Base-by-base conservation (phyloP, 495 filamentous ascomycete species). In the Talaromyces liani region DNA sequence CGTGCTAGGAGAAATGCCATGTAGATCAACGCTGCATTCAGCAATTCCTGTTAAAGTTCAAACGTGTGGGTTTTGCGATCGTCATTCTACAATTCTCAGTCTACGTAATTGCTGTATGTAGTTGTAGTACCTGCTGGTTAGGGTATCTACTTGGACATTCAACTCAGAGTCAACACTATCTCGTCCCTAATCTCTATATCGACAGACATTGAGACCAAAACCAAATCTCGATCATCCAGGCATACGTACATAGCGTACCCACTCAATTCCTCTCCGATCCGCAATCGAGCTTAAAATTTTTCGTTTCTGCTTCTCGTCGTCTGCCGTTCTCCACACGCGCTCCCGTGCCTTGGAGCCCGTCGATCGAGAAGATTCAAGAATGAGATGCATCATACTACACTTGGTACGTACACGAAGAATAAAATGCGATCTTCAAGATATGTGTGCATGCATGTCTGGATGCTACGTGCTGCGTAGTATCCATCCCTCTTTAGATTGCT, bases 31-130 rank as follows among this genome's bases (percentile, higher is more conserved):
- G 45, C 18, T 49, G 45, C n/a, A 49, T 49, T 49, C 45, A 49
- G 45, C n/a, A 49, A 49, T 45, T 45, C 14, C 51, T 54, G 10
- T 54, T 54, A 54, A 12, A 56, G 53, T 56, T 56, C 53, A 56
- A 56, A 56, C 53, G 29, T 56, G 53, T 56, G 53, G 24, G 16
- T 6, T 56, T 56, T 56, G 12, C 27, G 22, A 56, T 56, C 27
- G n/a, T 29, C 45, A 20, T 49, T 49, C 45, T 49, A 8, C 45
- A 18, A 49, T 20, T 49, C n/a, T 20, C n/a, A 20, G n/a, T 49
- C 16, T 49, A 20, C n/a, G 45, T 49, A 20, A 27, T 3, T 5
- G 27, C 27, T 18, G 39, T 0, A 41, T 14, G 41, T 45, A 1
- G 41, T 45, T 6, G 14, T 6, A n/a, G 14, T 6, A n/a, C 14